Evolutionary conservation across 805 yeast species (phyloP).

Genomic region (Ogataea nakhonphanomensis): DNA sequence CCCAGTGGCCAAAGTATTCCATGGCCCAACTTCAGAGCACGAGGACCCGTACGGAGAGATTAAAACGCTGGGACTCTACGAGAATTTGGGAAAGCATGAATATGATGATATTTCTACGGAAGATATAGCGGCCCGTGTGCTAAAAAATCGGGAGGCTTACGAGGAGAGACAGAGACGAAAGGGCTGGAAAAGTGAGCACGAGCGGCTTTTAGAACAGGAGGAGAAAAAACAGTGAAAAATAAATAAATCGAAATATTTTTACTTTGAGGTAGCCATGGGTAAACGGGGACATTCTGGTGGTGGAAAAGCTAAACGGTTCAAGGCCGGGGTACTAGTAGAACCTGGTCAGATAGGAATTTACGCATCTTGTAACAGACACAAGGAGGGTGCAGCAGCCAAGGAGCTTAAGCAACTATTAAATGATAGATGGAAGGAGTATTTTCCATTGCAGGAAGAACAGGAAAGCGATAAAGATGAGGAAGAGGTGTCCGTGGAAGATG

Average conservation of each 20-base stretch:
- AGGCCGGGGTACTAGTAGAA: slow-evolving; percentile 53
- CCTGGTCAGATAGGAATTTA: slow-evolving; percentile 86
- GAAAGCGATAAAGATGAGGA: slow-evolving; percentile 32
- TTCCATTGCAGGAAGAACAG: slow-evolving; percentile 29
- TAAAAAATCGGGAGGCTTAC: slow-evolving; percentile 62
- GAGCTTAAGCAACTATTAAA: slow-evolving; percentile 61
- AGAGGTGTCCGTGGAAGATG: slow-evolving; percentile 68
- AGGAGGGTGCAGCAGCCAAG: slow-evolving; percentile 72
- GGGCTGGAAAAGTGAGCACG: slow-evolving; percentile 71
- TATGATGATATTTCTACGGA: slow-evolving; percentile 65
- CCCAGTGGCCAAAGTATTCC: slow-evolving; percentile 40
- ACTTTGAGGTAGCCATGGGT: slow-evolving; percentile 20
- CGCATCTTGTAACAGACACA: slow-evolving; percentile 82
- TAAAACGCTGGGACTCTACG: slow-evolving; percentile 34
- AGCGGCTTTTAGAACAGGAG: slow-evolving; percentile 24
- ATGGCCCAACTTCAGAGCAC: slow-evolving; percentile 54
- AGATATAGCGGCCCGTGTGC: slow-evolving; percentile 72
- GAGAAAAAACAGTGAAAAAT: slow-evolving; percentile 1
- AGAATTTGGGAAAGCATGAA: slow-evolving; percentile 48
- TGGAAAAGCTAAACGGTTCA: slow-evolving; percentile 36
- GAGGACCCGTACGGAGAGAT: slow-evolving; percentile 30
- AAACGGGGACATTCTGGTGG: slow-evolving; percentile 24
- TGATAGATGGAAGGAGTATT: slow-evolving; percentile 48
- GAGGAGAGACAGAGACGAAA: slow-evolving; percentile 85
- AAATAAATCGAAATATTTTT: slow-evolving; percentile 1